phyloP scores from a whole-genome alignment of 768 basidiomycete genomes.

The Boletus sp. region DNA sequence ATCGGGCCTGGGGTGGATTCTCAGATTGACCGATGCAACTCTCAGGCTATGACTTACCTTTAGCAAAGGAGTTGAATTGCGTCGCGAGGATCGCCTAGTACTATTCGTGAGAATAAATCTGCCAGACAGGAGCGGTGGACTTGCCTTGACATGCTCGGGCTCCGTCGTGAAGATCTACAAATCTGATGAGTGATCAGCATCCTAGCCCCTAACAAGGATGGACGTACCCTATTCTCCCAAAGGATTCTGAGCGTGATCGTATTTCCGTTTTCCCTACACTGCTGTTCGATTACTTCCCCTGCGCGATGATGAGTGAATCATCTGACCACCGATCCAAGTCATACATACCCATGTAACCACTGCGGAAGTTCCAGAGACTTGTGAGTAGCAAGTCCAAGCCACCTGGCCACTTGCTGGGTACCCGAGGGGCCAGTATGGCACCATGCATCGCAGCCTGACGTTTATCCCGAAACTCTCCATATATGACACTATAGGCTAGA shows the following conservation, averaged over 20 bases:
- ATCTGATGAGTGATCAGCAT: background rate
- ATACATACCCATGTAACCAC: slow-evolving; percentile 32
- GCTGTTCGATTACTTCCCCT: slow-evolving; percentile 32
- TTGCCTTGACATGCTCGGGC: slow-evolving; percentile 47
- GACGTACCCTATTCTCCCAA: slow-evolving; percentile 39
- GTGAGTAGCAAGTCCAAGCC: slow-evolving; percentile 34
- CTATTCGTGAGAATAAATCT: background rate
- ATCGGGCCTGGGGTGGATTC: slow-evolving; percentile 15
- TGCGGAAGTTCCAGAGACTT: slow-evolving; percentile 22
- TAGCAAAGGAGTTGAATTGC: slow-evolving; percentile 42
- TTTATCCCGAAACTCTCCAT: slow-evolving; percentile 11
- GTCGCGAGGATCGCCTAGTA: slow-evolving; percentile 43
- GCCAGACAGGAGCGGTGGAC: background rate
- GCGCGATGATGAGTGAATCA: background rate
- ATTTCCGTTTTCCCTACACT: slow-evolving; percentile 28
- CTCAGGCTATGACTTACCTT: slow-evolving; percentile 29
- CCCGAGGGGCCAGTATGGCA: slow-evolving; percentile 34
- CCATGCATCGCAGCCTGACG: slow-evolving; percentile 20
- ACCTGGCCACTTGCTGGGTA: slow-evolving; percentile 36
- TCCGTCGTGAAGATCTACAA: slow-evolving; percentile 45
- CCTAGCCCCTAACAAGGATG: background rate
- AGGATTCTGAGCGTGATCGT: slow-evolving; percentile 35
- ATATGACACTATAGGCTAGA: slow-evolving; percentile 14
- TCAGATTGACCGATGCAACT: slow-evolving; percentile 20
- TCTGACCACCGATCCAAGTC: background rate